A percentile compares a stretch with the other conserved stretches of the same genome.
These are phyloP conservation scores for Sutorius australiensis DNA, from an alignment of 768 basidiomycete genomes.

Conservation along the genomic window DNA sequence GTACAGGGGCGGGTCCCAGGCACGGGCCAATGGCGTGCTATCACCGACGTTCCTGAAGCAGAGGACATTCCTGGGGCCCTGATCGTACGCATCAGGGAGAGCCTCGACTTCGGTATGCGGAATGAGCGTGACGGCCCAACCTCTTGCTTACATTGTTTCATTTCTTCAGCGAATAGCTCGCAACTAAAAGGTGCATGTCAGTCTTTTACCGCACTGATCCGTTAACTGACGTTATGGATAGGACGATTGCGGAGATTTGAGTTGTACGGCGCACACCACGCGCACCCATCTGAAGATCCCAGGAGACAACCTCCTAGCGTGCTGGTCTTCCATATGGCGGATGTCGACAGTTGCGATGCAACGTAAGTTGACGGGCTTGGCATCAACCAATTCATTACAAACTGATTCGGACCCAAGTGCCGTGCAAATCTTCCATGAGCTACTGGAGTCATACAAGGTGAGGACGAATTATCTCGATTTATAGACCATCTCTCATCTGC, in stretches of 20 bases:
- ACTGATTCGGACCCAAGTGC: conserved; percentile 46
- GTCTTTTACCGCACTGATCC: not conserved
- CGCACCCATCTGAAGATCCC: conserved; percentile 88
- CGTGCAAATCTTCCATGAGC: conserved; percentile 77
- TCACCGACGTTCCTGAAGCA: conserved; percentile 83
- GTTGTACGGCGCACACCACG: conserved; percentile 73
- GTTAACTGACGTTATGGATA: conserved; percentile 23
- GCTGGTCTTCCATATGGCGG: conserved; percentile 90
- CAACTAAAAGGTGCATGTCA: conserved; percentile 69
- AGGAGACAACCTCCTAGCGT: conserved; percentile 68
- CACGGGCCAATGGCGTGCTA: conserved; percentile 85
- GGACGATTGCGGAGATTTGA: conserved; percentile 84
- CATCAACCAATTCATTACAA: not conserved
- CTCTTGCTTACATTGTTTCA: conserved; percentile 1
- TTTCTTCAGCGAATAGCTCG: conserved; percentile 79
- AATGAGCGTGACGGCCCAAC: not conserved
- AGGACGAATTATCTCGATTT: not conserved
- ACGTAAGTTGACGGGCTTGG: conserved; percentile 54
- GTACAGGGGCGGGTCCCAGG: conserved; percentile 80
- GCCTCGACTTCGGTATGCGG: conserved; percentile 78
- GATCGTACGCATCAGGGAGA: conserved; percentile 87
- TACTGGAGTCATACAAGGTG: conserved; percentile 76
- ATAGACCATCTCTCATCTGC: not conserved
- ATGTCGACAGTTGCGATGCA: conserved; percentile 88
- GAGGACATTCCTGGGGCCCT: conserved; percentile 79